These are phyloP conservation scores for Lomentospora prolificans DNA, from an alignment of 2,329 filamentous ascomycete species.

Conservation along the genomic window DNA sequence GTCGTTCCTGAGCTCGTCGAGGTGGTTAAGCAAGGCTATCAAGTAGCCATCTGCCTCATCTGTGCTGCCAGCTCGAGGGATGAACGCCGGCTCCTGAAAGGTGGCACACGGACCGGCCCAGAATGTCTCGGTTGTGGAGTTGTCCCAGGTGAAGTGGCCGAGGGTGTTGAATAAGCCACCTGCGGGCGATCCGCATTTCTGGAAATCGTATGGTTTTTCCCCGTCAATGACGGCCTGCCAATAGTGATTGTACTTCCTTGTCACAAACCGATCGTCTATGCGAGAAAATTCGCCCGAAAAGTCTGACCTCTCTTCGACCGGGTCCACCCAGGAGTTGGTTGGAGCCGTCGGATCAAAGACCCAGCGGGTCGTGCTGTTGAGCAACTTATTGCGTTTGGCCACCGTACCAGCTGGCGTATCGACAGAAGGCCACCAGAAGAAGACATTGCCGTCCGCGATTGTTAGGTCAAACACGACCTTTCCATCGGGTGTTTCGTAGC, in stretches of 20 bases:
- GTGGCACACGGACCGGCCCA: slow-evolving; percentile 21
- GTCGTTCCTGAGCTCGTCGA: slow-evolving; percentile 34
- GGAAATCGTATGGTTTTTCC: slow-evolving; percentile 3
- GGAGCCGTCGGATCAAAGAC: slow-evolving; percentile 15
- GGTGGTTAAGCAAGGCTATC: slow-evolving; percentile 34
- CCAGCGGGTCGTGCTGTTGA: slow-evolving; percentile 8
- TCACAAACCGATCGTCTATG: slow-evolving; percentile 5
- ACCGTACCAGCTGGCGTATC: slow-evolving; percentile 13
- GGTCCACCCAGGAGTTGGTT: slow-evolving; percentile 25
- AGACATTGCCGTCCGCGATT: slow-evolving; percentile 32
- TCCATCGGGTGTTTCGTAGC: slow-evolving; percentile 35
- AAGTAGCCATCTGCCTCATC: slow-evolving; percentile 41
- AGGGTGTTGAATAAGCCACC: slow-evolving; percentile 22
- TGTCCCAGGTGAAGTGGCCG: slow-evolving; percentile 19
- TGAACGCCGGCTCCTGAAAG: slow-evolving; percentile 33
- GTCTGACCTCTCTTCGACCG: slow-evolving; percentile 13
- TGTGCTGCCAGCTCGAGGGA: slow-evolving; percentile 22
- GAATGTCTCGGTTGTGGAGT: slow-evolving; percentile 19
- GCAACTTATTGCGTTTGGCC: background rate
- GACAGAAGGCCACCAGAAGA: slow-evolving; percentile 33
- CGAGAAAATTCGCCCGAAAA: slow-evolving; percentile 6
- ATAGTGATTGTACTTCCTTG: slow-evolving; percentile 5
- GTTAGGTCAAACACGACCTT: slow-evolving; percentile 34
- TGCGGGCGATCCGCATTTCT: slow-evolving; percentile 8
- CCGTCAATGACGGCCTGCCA: slow-evolving; percentile 5